Base-by-base conservation (phyloP, 164 flowering plant species). In the Stephania cephalantha region DNA sequence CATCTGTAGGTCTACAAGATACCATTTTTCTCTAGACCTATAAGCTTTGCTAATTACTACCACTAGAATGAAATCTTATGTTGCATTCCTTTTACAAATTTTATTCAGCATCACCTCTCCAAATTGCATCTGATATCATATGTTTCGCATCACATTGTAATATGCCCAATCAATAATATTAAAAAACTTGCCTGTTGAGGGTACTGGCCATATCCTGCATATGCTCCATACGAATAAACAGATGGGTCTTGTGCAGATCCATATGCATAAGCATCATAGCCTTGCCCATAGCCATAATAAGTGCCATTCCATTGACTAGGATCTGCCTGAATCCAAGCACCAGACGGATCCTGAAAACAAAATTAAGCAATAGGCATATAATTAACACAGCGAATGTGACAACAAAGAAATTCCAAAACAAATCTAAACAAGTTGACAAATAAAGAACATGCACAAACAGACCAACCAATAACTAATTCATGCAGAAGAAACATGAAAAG, bases 281-380 rank as follows among this genome's bases (percentile, higher is more conserved):
- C 97, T 82, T 93, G 97, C 74, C 93, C 98, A 83, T 93, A 93
- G 79, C 91, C 97, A 85, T 95, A 95, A 82, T 93, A 95, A 31
- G 95, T 88, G 78, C 83, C 75, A 71, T 76, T 74, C 93, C 90
- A 92, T 77, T 93, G 99, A 80, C 71, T 90, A 4, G 93, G 92
- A 85, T 93, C 98, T 45, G 82, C 85, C 79, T 85, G 88, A 71
- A 84, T 87, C 97, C 94, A 91, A 73, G 82, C 65, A 77, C 88
- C 88, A 82, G 88, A 68, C 70, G 75, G 71, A 61, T 92, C 99
- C 98, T 95, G 80, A 76, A 48, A 83, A 81, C 17, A 72, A n/a
- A 79, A 78, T 68, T 5, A 71, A 29, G 25, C 46, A 78, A 65
- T 5, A 71, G 35, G 25, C 46, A 46, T 8, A 10, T 58, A 70